These are phyloP conservation scores for Ochromonas danica DNA, from an alignment of 108 stramenopile species.

Conservation along the genomic window DNA sequence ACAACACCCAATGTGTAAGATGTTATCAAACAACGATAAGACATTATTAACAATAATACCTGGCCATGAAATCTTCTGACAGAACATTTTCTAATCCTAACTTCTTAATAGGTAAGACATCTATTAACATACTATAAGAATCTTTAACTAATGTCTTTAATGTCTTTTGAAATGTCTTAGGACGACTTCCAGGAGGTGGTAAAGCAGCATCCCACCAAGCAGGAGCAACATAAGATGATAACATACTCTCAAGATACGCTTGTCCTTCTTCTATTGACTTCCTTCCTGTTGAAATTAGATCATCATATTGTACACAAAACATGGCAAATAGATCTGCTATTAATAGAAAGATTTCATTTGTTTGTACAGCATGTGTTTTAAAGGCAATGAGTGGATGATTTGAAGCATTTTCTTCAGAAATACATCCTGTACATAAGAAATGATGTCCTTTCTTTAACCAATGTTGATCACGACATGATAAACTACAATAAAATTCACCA, in stretches of 20 bases:
- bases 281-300: background rate
- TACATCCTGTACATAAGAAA: conserved; percentile 13
- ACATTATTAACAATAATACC: background rate
- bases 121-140: background rate
- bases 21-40: background rate
- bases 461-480: conserved; percentile 22
- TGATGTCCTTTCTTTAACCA: conserved; percentile 21
- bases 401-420: conserved; percentile 20
- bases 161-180: background rate
- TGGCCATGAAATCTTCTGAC: background rate
- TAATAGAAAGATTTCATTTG: conserved; percentile 59
- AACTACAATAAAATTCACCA: conserved; percentile 28
- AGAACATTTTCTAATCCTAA: conserved; percentile 18
- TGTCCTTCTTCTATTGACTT: no score
- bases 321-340: conserved; percentile 50
- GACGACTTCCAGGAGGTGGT: background rate
- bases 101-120: conserved; percentile 42
- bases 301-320: conserved; percentile 49
- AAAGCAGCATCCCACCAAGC: background rate
- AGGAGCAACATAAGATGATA: background rate
- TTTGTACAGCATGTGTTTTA: conserved; percentile 46
- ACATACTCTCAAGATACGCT: no score
- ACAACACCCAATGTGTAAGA: background rate
- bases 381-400: background rate
- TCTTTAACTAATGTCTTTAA: conserved; percentile 8